Evolutionary conservation across 345 rosid species (phyloP), one percentile per base, ranked within the genome.

Genomic region (Populus ilicifolia): DNA sequence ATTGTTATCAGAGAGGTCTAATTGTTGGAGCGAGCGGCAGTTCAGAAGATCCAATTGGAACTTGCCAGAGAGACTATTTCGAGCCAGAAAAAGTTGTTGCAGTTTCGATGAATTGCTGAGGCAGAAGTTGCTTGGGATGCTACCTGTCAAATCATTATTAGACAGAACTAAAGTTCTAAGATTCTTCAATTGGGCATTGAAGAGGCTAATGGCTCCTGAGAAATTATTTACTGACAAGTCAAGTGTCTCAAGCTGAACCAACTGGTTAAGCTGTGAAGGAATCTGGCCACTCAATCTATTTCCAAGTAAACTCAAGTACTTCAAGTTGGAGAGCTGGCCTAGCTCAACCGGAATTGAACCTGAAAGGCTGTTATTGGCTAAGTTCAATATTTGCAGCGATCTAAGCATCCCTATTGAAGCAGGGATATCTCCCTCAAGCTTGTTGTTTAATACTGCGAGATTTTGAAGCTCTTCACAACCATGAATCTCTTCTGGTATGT

Each of bases 281-380:
- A 95, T 87, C 76, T 70, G 80, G 5, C 96, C 96, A 38, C 69
- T 85, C 43, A 95, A 80, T 46, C 80, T 81, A 78, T 93, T 95
- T 14, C 89, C 87, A 11, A 75, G 72, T 79, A 95, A 78, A 78
- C 85, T 88, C 75, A 95, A 70, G 88, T 90, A 87, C 63, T 64
- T 67, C 82, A 95, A 84, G 78, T 68, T 79, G 38, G 89, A 78
- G 75, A 95, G 86, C 66, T 72, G 83, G 39, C 94, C 80, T 76
- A 95, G 76, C 78, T 89, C 90, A 9, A 80, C 72, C 48, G 98
- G 98, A 69, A 95, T 79, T 46, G 82, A 66, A 5, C 98, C 91
- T 2, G 94, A 83, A 69, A 95, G 80, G 78, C 89, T 86, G 90
- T 93, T 95, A 74, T 90, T 90, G 17, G 86, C 94, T 87, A 93